Evolutionary conservation across 352 stramenopile genomes (phyloP).

Genomic region (Globisporangium nagaii): DNA sequence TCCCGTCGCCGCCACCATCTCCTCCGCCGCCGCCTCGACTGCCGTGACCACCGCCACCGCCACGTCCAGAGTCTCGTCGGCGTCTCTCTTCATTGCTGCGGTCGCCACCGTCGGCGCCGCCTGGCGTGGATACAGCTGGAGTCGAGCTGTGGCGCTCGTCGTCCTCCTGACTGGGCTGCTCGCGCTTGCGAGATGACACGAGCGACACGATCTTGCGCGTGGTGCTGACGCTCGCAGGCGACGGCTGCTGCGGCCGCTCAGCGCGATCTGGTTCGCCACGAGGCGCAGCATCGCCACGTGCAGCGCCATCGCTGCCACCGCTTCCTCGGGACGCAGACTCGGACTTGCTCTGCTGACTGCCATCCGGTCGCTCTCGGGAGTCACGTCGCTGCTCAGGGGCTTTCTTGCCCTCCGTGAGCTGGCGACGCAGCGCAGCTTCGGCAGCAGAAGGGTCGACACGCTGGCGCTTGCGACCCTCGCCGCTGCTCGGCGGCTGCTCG

Average conservation of each 20-base stretch:
- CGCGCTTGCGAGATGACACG: slow-evolving; percentile 66
- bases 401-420: slow-evolving; percentile 75
- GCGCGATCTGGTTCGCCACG: slow-evolving; percentile 5
- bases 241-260: background rate
- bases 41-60: background rate
- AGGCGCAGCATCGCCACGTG: background rate
- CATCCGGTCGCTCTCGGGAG: background rate
- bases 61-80: slow-evolving; percentile 6
- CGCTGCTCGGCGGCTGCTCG: slow-evolving; percentile 9
- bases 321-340: background rate
- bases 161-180: slow-evolving; percentile 19
- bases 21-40: background rate
- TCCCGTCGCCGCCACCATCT: slow-evolving; percentile 7
- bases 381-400: slow-evolving; percentile 22
- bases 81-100: slow-evolving; percentile 6
- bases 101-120: background rate
- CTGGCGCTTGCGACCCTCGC: slow-evolving; percentile 43
- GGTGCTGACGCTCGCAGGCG: background rate
- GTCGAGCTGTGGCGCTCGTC: background rate
- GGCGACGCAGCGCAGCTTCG: slow-evolving; percentile 59
- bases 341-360: background rate
- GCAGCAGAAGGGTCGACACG: slow-evolving; percentile 37
- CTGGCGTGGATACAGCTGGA: background rate
- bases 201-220: slow-evolving; percentile 77
- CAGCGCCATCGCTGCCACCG: background rate